Percentiles rank a stretch among this genome's conserved stretches.
These are phyloP conservation scores for Solanum chmielewskii DNA, from an alignment of 257 asterid species.

Conservation along the genomic window DNA sequence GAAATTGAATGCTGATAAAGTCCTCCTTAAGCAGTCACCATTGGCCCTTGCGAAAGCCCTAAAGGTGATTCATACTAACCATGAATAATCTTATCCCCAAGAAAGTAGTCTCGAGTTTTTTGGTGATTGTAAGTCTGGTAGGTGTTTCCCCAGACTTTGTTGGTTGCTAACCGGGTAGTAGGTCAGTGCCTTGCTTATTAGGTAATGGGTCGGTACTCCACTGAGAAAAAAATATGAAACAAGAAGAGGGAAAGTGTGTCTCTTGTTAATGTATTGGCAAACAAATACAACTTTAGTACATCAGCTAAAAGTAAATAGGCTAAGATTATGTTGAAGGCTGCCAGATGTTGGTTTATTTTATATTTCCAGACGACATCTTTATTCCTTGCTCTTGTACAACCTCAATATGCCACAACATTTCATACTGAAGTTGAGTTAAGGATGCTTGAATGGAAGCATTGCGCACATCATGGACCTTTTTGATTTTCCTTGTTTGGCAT, in stretches of 20 bases:
- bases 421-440: background rate
- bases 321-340: background rate
- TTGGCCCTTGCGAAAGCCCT: conserved; percentile 86
- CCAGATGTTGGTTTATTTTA: background rate
- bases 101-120: background rate
- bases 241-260: background rate
- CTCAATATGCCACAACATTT: background rate
- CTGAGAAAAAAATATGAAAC: background rate
- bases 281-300: background rate
- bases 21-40: conserved; percentile 67
- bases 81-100: background rate
- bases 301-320: background rate
- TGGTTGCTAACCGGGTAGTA: background rate
- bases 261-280: background rate
- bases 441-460: background rate
- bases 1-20: conserved; percentile 54
- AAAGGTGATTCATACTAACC: conserved; percentile 36
- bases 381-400: background rate
- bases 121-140: background rate
- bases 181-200: background rate
- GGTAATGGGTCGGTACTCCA: background rate
- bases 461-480: background rate
- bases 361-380: background rate
- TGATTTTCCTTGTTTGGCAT: background rate
- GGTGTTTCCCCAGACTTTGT: background rate